Conservation (phyloP, 2,329 filamentous ascomycete genomes). For the Saccharata proteae region DNA sequence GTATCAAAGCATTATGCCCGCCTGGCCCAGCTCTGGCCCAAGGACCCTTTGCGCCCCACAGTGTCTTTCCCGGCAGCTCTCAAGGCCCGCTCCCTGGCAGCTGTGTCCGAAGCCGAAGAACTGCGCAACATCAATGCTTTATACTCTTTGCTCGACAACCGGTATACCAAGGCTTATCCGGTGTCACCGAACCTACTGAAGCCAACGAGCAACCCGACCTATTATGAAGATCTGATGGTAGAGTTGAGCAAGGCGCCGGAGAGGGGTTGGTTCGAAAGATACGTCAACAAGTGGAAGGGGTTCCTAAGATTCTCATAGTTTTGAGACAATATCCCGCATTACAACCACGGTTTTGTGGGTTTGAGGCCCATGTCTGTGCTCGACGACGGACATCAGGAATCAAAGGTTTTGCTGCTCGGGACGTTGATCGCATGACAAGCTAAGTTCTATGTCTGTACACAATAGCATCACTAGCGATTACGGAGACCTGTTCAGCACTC, state of each 20-base stretch:
- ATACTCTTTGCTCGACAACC: conserved; percentile 47
- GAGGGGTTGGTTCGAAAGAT: conserved; percentile 23
- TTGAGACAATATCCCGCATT: too few relatives aligned
- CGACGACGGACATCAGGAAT: too few relatives aligned
- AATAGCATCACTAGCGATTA: too few relatives aligned
- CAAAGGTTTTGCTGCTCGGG: too few relatives aligned
- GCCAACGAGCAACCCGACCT: conserved; percentile 21
- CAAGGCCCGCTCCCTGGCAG: conserved; percentile 22
- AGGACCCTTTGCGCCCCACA: conserved; percentile 37
- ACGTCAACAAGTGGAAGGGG: conserved; percentile 25
- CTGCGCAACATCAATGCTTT: conserved; percentile 43
- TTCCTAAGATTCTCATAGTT: conserved; percentile 20
- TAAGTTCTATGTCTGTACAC: too few relatives aligned
- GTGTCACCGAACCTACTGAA: conserved; percentile 17
- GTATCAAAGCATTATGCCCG: conserved; percentile 39
- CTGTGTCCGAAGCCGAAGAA: conserved; percentile 18
- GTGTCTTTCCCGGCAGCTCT: conserved; percentile 34
- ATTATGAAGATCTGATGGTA: conserved; percentile 23
- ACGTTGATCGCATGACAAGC: too few relatives aligned
- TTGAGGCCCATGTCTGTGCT: too few relatives aligned
- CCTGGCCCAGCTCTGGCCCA: conserved; percentile 37
- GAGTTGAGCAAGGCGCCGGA: conserved; percentile 24
- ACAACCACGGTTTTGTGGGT: too few relatives aligned
- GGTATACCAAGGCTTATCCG: conserved; percentile 36
- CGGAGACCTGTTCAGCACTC: too few relatives aligned